Percentiles rank a stretch among this genome's conserved stretches.
phyloP scores from a whole-genome alignment of 108 stramenopile species.

The Conticribra weissflogii region DNA sequence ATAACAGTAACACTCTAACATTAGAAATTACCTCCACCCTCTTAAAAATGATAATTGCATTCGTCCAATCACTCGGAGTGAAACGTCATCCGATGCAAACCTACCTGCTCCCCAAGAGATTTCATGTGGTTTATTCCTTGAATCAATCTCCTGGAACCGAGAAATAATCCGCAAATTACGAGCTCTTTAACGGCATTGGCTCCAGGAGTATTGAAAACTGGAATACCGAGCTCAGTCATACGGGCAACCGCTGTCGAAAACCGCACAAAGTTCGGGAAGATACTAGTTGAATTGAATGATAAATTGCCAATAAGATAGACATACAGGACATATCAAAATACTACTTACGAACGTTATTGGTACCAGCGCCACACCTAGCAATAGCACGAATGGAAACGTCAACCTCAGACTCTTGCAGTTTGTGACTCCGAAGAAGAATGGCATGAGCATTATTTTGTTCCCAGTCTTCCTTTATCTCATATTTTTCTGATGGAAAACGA shows the following conservation, averaged over 20 bases:
- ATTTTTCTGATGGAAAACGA: slow-evolving; percentile 64
- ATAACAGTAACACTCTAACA: too few relatives aligned
- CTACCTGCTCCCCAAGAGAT: slow-evolving; percentile 77
- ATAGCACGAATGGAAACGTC: slow-evolving; percentile 87
- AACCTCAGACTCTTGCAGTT: slow-evolving; percentile 87
- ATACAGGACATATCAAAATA: too few relatives aligned
- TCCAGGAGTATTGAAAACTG: slow-evolving; percentile 97
- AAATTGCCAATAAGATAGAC: too few relatives aligned
- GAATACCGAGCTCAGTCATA: slow-evolving; percentile 95
- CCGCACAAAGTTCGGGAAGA: too few relatives aligned
- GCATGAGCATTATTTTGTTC: slow-evolving; percentile 80
- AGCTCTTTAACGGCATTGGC: slow-evolving; percentile 97
- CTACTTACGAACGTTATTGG: slow-evolving; percentile 96
- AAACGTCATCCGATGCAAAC: too few relatives aligned
- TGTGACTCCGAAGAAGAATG: slow-evolving; percentile 90
- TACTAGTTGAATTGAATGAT: too few relatives aligned
- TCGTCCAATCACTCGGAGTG: too few relatives aligned
- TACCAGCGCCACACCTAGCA: slow-evolving; percentile 95
- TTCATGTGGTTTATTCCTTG: slow-evolving; percentile 93
- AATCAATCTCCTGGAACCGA: slow-evolving; percentile 79
- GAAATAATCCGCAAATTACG: slow-evolving; percentile 87
- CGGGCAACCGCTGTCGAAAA: slow-evolving; percentile 91
- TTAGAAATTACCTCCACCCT: too few relatives aligned
- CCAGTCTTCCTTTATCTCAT: slow-evolving; percentile 57
- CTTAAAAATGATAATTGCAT: too few relatives aligned